These are phyloP conservation scores for Aspergillus viridinutans DNA, from an alignment of 2,329 filamentous ascomycete genomes.

Conservation along the genomic window DNA sequence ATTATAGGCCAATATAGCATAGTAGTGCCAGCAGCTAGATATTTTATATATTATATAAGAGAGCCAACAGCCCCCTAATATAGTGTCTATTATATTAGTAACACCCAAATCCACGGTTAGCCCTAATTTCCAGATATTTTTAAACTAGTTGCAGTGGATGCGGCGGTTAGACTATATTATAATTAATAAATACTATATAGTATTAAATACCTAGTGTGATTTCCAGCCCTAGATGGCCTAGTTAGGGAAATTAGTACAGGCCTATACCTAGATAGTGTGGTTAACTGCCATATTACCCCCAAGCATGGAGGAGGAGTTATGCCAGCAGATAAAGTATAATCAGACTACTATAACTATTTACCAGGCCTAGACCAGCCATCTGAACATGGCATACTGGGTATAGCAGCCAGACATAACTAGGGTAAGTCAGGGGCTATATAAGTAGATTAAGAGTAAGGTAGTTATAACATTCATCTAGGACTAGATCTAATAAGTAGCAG, in stretches of 20 bases:
- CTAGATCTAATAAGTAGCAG: background rate
- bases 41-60: constrained; percentile 3
- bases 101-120: constrained; percentile 3
- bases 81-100: constrained; percentile 5
- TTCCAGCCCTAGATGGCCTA: background rate
- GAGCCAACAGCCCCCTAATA: constrained; percentile 3
- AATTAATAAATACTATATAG: constrained; percentile 7
- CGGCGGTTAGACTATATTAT: constrained; percentile 4
- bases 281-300: constrained; percentile 11
- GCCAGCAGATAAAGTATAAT: background rate
- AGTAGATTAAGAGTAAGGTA: background rate
- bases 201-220: constrained; percentile 3
- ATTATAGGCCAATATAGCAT: background rate
- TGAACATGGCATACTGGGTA: constrained; percentile 4
- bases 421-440: background rate
- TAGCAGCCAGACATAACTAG: background rate
- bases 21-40: background rate
- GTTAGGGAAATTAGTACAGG: background rate
- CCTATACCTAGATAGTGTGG: constrained; percentile 6
- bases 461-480: background rate
- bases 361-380: background rate
- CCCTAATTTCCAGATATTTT: constrained; percentile 1
- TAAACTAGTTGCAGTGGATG: background rate
- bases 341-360: background rate
- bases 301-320: background rate